Evolutionary conservation across 768 basidiomycete genomes (phyloP), one percentile per base, ranked within the genome.

Genomic region (Boletus rex-veris): DNA sequence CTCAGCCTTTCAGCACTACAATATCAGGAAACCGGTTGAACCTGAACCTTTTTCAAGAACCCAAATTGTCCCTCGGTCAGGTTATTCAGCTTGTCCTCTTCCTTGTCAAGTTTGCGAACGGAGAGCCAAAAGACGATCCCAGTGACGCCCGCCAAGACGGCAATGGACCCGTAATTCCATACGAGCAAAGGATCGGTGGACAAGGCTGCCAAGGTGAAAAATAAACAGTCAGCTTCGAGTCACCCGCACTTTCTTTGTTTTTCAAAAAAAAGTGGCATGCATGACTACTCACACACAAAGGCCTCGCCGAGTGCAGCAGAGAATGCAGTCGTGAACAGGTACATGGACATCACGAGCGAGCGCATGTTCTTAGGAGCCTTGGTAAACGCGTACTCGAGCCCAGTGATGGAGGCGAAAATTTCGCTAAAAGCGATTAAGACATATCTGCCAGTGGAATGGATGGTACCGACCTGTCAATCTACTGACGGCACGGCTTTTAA

Each of bases 301-400:
- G 85, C 86, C 67, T 89, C 87, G 46, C 81, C 81, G 44, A 90
- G 54, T 28, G 85, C 85, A 26, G 82, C 71, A 10, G 85, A 72
- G 43, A 90, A 40, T 3, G 88, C 85, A 19, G 68, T 75, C 64
- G 70, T 83, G 68, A 84, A 82, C 35, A 86, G 68, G 73, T 80
- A 85, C 30, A 84, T 54, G 31, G 81, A 74, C 87, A 90, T 90
- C 50, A 94, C 89, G 53, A 93, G 80, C 42, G 88, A 90, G 28
- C 84, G 82, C 92, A 93, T 93, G 71, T 88, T 88, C 70, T 76
- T 83, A 12, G 92, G 92, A 16, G 90, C 91, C 71, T 92, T 91
- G 30, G 86, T 89, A 73, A 86, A 92, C n/a, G 89, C 90, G 61
- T 92, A 92, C 68, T 92, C 89, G 53, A 92, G 79, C 10, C 87